Evolutionary conservation across 192 early-diverging fungal species (phyloP), one percentile per base, ranked within the genome.

Genomic region (Linnemannia zychae): DNA sequence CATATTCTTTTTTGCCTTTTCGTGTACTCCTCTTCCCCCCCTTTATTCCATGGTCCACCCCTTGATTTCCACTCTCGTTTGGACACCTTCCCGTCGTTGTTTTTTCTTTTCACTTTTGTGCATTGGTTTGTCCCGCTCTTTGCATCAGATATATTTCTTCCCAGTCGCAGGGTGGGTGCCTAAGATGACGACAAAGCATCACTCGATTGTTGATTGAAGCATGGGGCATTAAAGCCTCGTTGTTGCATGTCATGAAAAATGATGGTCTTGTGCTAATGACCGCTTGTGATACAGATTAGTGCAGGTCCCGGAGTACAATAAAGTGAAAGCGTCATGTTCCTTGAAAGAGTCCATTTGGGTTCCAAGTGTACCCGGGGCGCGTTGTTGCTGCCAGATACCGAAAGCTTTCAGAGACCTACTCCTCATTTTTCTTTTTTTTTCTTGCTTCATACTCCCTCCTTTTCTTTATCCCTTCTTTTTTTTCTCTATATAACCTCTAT

Each of bases 21-120:
- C n/a, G n/a, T n/a, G n/a, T n/a, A n/a, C n/a, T n/a, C n/a, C n/a
- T 67, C 40, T 46, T 65, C 67, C 60, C 52, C 78, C 63, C 71
- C 72, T 69, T 74, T 80, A 47, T 73, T 72, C 63, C 65, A 74
- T 80, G 34, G 77, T 24, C 53, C 47, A 73, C 72, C 78, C 78
- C 78, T 80, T 80, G 78, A 57, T 80, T 69, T 69, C 38, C 52
- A 66, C 28, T 47, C 24, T 67, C 36, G 20, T 40, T 74, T 37
- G 20, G 11, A 63, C 24, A 63, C 24, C 31, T 63, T 63, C 57
- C 52, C 57, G 57, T 60, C 48, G 48, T 49, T 24, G 57, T 31
- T 28, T 60, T n/a, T 60, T 24, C 48, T 49, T n/a, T 4, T 53
- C 22, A 5, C 22, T 5, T 9, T n/a, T 11, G 7, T 63, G 24